Conservation (phyloP, 2,329 filamentous ascomycete genomes). For the Pseudonectria foliicola region DNA sequence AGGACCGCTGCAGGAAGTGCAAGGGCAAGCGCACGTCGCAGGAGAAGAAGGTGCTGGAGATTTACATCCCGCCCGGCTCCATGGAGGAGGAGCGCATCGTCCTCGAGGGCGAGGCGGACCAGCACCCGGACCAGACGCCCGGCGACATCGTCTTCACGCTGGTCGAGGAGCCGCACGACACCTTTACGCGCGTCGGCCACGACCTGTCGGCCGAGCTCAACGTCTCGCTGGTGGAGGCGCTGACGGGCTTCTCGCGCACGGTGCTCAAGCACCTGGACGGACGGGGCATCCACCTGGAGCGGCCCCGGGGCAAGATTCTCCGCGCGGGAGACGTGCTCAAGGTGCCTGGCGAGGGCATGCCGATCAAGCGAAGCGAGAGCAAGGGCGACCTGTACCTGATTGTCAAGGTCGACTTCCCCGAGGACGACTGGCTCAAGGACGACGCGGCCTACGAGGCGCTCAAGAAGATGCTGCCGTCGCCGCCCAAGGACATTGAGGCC, state of each 20-base stretch:
- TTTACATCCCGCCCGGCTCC: conserved; percentile 88
- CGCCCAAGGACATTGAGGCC: conserved; percentile 52
- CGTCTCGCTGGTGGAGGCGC: conserved; percentile 73
- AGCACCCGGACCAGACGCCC: conserved; percentile 78
- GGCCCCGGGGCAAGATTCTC: conserved; percentile 75
- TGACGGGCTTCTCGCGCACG: conserved; percentile 83
- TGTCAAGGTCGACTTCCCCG: conserved; percentile 82
- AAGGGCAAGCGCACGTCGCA: conserved; percentile 83
- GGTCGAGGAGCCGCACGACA: conserved; percentile 70
- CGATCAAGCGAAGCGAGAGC: conserved; percentile 72
- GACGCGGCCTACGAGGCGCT: conserved; percentile 65
- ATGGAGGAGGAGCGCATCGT: conserved; percentile 84
- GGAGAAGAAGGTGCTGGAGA: conserved; percentile 89
- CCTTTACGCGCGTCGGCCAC: conserved; percentile 74
- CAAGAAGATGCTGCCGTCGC: conserved; percentile 66
- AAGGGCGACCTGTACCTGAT: conserved; percentile 84
- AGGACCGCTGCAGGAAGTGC: conserved; percentile 98
- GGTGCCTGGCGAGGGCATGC: conserved; percentile 89
- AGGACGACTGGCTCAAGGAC: conserved; percentile 73
- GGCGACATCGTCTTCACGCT: conserved; percentile 91
- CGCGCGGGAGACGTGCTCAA: conserved; percentile 80
- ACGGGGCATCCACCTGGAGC: conserved; percentile 74
- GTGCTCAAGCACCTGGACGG: conserved; percentile 91
- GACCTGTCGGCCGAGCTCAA: conserved; percentile 79
- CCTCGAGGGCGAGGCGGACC: conserved; percentile 88